Conservation (phyloP, 2,329 filamentous ascomycete species). For the Bipolaris gigantea region DNA sequence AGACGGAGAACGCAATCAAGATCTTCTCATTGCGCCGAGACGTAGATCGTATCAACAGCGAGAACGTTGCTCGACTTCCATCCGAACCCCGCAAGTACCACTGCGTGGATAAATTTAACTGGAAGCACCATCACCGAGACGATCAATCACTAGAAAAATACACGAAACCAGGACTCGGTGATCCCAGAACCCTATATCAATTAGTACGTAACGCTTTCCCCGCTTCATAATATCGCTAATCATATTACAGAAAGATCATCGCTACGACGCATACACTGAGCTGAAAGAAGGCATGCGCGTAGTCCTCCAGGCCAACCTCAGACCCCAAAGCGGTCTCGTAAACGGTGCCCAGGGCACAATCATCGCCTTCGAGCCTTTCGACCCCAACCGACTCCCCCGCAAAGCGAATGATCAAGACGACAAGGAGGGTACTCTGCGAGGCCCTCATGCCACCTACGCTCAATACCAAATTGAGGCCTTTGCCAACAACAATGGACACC, state of each 20-base stretch:
- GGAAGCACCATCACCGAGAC: constrained; percentile 34
- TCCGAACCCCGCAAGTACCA: constrained; percentile 29
- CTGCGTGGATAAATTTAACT: constrained; percentile 49
- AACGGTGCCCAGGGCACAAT: constrained; percentile 43
- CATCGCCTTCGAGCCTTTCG: constrained; percentile 43
- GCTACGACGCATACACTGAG: constrained; percentile 49
- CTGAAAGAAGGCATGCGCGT: constrained; percentile 58
- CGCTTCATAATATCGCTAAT: not conserved
- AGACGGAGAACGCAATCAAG: constrained; percentile 49
- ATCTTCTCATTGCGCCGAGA: constrained; percentile 49
- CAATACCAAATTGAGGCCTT: constrained; percentile 47
- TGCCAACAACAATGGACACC: constrained; percentile 37
- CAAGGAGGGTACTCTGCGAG: constrained; percentile 29
- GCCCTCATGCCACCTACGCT: constrained; percentile 45
- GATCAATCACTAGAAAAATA: constrained; percentile 22
- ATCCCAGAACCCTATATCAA: constrained; percentile 22
- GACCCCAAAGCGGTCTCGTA: constrained; percentile 33
- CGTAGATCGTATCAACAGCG: constrained; percentile 39
- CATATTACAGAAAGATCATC: constrained; percentile 45
- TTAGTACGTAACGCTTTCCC: constrained; percentile 9
- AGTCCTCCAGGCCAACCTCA: constrained; percentile 56
- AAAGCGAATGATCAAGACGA: constrained; percentile 16
- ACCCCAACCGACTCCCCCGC: constrained; percentile 31
- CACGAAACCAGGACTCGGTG: constrained; percentile 2
- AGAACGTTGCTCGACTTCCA: constrained; percentile 38